These are phyloP conservation scores for Lophium mytilinum DNA, from an alignment of 495 filamentous ascomycete genomes.

Conservation along the genomic window DNA sequence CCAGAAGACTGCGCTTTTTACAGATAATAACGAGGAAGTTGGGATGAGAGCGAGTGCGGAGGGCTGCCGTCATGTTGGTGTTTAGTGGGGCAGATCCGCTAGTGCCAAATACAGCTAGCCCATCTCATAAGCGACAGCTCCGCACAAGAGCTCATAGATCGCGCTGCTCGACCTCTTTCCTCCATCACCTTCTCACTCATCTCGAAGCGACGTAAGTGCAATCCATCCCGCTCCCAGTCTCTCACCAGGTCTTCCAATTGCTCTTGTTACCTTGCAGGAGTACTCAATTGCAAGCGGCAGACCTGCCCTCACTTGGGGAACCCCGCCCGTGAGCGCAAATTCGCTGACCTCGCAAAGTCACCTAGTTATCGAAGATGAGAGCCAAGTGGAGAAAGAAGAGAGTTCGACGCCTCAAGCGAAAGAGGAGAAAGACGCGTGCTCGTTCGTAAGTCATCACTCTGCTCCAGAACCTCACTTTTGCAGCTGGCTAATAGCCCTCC, in stretches of 20 bases:
- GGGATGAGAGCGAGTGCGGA: neutral
- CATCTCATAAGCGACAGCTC: slow-evolving; percentile 12
- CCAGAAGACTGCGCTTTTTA: too few relatives aligned
- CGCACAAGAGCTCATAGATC: slow-evolving; percentile 13
- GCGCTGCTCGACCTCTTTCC: slow-evolving; percentile 6
- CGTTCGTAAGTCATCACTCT: slow-evolving; percentile 51
- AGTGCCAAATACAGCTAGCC: too few relatives aligned
- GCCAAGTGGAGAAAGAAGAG: slow-evolving; percentile 99
- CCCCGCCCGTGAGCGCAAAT: slow-evolving; percentile 20
- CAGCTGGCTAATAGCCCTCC: slow-evolving; percentile 9
- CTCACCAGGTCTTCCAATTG: neutral
- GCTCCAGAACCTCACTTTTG: neutral
- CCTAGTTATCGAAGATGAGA: slow-evolving; percentile 69
- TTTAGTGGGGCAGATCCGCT: too few relatives aligned
- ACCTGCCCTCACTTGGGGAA: neutral
- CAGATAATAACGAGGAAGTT: neutral
- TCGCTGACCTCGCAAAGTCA: slow-evolving; percentile 29
- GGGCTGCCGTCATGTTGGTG: neutral
- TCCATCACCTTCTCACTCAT: slow-evolving; percentile 25
- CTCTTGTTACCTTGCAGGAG: neutral
- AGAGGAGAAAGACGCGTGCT: slow-evolving; percentile 98
- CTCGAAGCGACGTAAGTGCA: slow-evolving; percentile 26
- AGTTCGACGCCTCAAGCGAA: slow-evolving; percentile 93
- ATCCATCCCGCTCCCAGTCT: neutral
- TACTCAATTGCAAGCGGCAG: slow-evolving; percentile 4